Conservation (phyloP, 345 rosid genomes). For the Psidium friedrichsthalianum region DNA sequence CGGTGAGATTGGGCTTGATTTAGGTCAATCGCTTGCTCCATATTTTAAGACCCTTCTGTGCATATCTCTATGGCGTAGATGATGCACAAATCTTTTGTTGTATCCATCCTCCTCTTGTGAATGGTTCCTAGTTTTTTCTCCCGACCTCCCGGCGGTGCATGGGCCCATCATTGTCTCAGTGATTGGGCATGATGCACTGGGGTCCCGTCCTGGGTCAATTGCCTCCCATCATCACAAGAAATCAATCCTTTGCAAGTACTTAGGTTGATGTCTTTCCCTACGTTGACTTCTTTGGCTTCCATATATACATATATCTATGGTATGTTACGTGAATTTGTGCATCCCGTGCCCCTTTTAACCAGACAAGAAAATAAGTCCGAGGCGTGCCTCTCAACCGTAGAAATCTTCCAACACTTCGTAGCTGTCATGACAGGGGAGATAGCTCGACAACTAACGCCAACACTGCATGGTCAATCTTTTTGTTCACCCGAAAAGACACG, state of each 20-base stretch:
- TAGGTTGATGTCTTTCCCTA: neutral
- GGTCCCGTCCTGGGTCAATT: neutral
- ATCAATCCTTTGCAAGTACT: neutral
- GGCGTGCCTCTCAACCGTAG: neutral
- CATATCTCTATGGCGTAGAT: neutral
- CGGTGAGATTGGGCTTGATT: neutral
- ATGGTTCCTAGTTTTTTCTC: neutral
- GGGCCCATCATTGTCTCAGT: neutral
- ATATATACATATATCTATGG: neutral
- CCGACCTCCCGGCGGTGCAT: neutral
- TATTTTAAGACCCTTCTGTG: neutral
- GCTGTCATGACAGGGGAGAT: neutral
- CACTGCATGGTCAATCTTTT: slow-evolving; percentile 26
- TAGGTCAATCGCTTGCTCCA: neutral
- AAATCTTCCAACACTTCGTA: neutral
- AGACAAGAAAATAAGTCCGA: neutral
- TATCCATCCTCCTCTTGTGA: neutral
- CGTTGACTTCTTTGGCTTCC: neutral
- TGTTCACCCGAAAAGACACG: slow-evolving; percentile 30
- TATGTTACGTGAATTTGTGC: neutral
- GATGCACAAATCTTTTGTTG: neutral
- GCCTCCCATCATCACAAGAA: neutral
- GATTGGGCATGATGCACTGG: neutral
- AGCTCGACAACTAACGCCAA: slow-evolving; percentile 20
- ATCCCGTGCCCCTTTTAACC: neutral